A percentile compares a stretch with the other conserved stretches of the same genome.
phyloP scores from a whole-genome alignment of 116 monocot genomes.

The Papilionanthe hybrid region DNA sequence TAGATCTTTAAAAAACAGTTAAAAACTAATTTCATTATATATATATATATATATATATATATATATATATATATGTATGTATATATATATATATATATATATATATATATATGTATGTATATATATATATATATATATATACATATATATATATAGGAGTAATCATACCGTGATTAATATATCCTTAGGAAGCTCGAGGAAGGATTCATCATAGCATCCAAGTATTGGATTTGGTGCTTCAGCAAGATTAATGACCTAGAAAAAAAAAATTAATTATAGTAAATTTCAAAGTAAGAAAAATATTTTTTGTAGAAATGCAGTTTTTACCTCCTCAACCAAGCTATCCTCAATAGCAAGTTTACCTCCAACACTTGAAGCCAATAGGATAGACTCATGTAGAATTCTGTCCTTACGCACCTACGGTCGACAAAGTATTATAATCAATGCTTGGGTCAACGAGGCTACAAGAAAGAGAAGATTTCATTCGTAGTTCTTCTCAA shows the following conservation, averaged over 20 bases:
- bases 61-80: too few species aligned
- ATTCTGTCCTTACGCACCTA: conserved; percentile 61
- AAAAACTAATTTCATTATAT: neutral
- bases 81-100: too few species aligned
- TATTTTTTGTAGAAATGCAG: neutral
- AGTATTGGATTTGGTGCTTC: conserved; percentile 86
- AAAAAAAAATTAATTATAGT: neutral
- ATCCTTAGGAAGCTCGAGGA: conserved; percentile 90
- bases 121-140: too few species aligned
- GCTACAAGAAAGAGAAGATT: neutral
- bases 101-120: too few species aligned
- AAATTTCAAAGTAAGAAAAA: neutral
- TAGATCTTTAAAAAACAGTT: neutral
- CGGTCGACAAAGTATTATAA: conserved; percentile 3
- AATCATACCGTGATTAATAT: conserved; percentile 71
- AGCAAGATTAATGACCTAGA: conserved; percentile 88
- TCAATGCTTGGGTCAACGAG: neutral
- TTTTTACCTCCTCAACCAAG: conserved; percentile 69
- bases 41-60: too few species aligned
- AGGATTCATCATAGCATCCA: conserved; percentile 78
- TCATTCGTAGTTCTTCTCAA: neutral
- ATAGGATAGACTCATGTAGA: conserved; percentile 30
- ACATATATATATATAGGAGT: neutral
- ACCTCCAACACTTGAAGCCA: conserved; percentile 67
- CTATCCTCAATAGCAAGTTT: conserved; percentile 37